Evolutionary conservation across 208 protist species (phyloP).

Genomic region (Trypanosoma melophagium): DNA sequence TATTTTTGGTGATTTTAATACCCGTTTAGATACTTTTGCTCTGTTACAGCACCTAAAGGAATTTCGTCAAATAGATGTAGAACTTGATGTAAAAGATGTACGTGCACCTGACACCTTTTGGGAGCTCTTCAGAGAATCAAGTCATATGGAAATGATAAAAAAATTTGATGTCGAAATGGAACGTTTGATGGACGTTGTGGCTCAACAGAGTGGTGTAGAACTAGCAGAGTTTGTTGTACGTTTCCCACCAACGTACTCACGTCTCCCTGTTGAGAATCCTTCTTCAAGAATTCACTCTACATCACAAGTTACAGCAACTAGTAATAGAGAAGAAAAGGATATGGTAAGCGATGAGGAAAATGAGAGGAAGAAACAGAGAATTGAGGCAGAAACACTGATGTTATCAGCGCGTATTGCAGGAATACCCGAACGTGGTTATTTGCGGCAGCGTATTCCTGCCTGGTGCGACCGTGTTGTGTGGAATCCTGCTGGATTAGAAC

Average conservation of each 20-base stretch:
- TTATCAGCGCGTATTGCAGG: slow-evolving; percentile 10
- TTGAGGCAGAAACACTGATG: background rate
- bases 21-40: slow-evolving; percentile 50
- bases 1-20: slow-evolving; percentile 80
- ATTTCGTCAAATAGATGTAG: slow-evolving; percentile 35
- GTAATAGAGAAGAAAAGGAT: background rate
- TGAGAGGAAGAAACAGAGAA: background rate
- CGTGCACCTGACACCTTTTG: slow-evolving; percentile 56
- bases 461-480: slow-evolving; percentile 88
- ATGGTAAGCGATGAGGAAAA: background rate
- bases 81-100: slow-evolving; percentile 42
- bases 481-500: slow-evolving; percentile 69
- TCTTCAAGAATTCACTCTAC: background rate
- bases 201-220: slow-evolving; percentile 45
- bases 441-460: slow-evolving; percentile 57
- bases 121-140: slow-evolving; percentile 37
- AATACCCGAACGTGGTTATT: slow-evolving; percentile 31
- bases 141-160: slow-evolving; percentile 24
- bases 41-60: slow-evolving; percentile 42
- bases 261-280: slow-evolving; percentile 29
- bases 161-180: slow-evolving; percentile 55
- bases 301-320: background rate
- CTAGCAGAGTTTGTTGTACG: slow-evolving; percentile 62
- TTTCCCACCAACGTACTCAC: slow-evolving; percentile 70
- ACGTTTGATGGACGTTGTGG: slow-evolving; percentile 53